Evolutionary conservation across 805 yeast species (phyloP).

Genomic region (Sugiyamaella marilandica): DNA sequence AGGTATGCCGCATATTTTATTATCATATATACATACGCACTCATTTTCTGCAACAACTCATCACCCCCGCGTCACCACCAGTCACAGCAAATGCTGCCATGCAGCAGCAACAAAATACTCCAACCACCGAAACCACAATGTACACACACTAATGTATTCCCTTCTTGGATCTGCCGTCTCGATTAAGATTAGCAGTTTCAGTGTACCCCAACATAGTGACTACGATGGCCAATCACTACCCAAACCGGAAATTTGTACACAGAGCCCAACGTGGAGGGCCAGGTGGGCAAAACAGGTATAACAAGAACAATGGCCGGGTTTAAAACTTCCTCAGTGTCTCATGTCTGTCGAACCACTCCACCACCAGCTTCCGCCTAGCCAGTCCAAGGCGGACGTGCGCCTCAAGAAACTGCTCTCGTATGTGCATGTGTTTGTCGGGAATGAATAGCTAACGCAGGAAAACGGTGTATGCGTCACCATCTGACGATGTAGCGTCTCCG

Average conservation of each 20-base stretch:
- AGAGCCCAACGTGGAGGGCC: not conserved
- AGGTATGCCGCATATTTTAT: too few relatives aligned
- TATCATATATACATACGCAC: too few relatives aligned
- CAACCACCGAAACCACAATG: too few relatives aligned
- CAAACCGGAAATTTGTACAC: constrained; percentile 8
- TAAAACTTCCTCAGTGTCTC: not conserved
- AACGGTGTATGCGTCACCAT: constrained; percentile 20
- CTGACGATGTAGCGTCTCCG: constrained; percentile 21
- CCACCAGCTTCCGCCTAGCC: constrained; percentile 11
- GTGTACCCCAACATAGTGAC: too few relatives aligned
- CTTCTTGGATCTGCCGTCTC: too few relatives aligned
- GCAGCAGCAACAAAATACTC: too few relatives aligned
- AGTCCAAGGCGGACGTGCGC: constrained; percentile 13
- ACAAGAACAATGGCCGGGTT: not conserved
- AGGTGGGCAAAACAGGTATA: not conserved
- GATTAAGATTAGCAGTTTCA: not conserved
- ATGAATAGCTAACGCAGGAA: constrained; percentile 9
- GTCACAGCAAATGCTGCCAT: too few relatives aligned
- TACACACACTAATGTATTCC: too few relatives aligned
- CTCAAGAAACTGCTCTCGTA: constrained; percentile 20
- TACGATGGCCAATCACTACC: not conserved
- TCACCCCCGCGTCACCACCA: too few relatives aligned
- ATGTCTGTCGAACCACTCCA: constrained; percentile 14
- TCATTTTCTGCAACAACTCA: too few relatives aligned
- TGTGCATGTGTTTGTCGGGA: constrained; percentile 4